Evolutionary conservation across 1,284 basidiomycete genomes (phyloP).

Genomic region (Ceratobasidium sp.): DNA sequence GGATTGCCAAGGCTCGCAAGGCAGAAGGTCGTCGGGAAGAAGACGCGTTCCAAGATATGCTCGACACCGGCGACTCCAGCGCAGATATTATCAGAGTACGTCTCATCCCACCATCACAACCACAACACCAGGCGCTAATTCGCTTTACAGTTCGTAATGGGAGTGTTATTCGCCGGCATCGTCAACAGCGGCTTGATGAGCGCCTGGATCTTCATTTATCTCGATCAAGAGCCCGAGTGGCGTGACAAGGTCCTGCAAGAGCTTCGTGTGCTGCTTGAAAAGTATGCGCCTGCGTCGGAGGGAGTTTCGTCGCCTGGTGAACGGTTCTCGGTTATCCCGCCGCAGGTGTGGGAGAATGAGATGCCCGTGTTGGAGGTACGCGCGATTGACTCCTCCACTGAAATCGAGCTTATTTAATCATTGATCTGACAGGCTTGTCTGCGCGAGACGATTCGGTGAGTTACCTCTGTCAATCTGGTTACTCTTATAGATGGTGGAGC

Average conservation of each 20-base stretch:
- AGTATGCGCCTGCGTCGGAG: conserved; percentile 18
- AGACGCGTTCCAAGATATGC: conserved; percentile 14
- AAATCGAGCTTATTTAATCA: background rate
- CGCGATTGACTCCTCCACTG: background rate
- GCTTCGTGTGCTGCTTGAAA: conserved; percentile 7
- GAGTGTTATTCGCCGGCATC: conserved; percentile 23
- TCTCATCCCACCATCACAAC: background rate
- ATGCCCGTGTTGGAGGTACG: conserved; percentile 35
- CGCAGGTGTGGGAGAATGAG: conserved; percentile 24
- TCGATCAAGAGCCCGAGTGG: conserved; percentile 25
- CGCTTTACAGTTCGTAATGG: conserved; percentile 10
- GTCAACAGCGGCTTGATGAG: conserved; percentile 34
- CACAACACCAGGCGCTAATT: background rate
- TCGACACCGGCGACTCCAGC: conserved; percentile 23
- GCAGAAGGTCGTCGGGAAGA: conserved; percentile 30
- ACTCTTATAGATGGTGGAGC: too few relatives aligned
- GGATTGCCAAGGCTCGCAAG: conserved; percentile 15
- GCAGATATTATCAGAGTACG: conserved; percentile 13
- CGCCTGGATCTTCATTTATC: conserved; percentile 24
- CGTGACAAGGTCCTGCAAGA: conserved; percentile 20
- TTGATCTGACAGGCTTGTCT: conserved; percentile 11
- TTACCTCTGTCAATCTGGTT: background rate
- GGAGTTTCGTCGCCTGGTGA: background rate
- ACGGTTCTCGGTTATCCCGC: conserved; percentile 27
- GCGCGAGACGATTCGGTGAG: conserved; percentile 36